These are phyloP conservation scores for Vigna radiata DNA, from an alignment of 306 rosid genomes.

Conservation along the genomic window DNA sequence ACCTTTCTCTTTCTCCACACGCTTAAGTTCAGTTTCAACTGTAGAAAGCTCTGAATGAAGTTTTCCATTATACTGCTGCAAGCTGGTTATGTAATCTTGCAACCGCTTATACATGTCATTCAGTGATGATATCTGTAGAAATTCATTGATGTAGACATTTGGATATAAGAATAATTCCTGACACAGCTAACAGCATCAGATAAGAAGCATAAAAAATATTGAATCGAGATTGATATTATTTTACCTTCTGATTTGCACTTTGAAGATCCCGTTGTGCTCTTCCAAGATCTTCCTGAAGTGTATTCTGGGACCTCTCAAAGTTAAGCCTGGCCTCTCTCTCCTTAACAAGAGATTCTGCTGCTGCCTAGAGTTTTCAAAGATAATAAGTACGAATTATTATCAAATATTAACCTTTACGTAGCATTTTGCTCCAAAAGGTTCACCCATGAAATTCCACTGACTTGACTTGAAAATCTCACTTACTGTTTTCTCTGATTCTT, in stretches of 20 bases:
- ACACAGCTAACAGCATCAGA: neutral
- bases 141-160: conserved; percentile 28
- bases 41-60: conserved; percentile 95
- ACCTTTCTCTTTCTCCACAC: conserved; percentile 85
- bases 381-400: conserved; percentile 1
- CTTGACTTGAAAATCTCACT: conserved; percentile 47
- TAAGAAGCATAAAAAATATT: neutral
- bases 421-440: conserved; percentile 19
- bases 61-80: conserved; percentile 93
- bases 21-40: conserved; percentile 86
- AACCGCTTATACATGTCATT: conserved; percentile 95
- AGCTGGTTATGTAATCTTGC: conserved; percentile 93
- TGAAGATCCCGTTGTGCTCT: conserved; percentile 87
- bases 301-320: conserved; percentile 79
- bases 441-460: conserved; percentile 7
- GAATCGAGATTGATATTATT: conserved; percentile 16
- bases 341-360: conserved; percentile 74
- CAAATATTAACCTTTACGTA: conserved; percentile 34
- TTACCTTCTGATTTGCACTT: conserved; percentile 92
- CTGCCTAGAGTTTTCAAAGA: conserved; percentile 59
- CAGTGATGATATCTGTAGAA: conserved; percentile 81
- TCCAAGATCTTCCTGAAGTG: conserved; percentile 77
- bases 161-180: neutral
- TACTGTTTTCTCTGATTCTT: conserved; percentile 85
- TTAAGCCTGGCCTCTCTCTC: conserved; percentile 80